phyloP scores from a whole-genome alignment of 2,329 filamentous ascomycete genomes.

The Dryadomyces sulphureus region DNA sequence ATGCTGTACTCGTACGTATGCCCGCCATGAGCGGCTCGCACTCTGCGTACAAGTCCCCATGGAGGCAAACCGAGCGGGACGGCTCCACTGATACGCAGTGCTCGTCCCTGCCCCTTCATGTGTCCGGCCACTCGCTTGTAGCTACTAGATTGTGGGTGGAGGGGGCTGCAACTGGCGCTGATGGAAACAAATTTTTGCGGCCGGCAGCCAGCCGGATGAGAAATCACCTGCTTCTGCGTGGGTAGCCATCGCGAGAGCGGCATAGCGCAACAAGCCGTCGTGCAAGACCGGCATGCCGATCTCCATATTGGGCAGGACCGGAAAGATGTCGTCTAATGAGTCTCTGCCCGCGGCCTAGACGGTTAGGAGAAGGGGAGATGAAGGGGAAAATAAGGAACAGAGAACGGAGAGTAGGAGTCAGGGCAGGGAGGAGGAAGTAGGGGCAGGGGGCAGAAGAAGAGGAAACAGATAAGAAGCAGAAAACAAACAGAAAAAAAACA shows the following conservation, averaged over 20 bases:
- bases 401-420: neutral
- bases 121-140: neutral
- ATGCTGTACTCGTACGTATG: neutral
- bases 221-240: slow-evolving; percentile 17
- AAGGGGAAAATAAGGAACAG: too few relatives aligned
- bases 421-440: neutral
- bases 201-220: slow-evolving; percentile 22
- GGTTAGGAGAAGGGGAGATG: neutral
- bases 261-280: slow-evolving; percentile 31
- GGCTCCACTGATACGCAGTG: neutral
- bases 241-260: slow-evolving; percentile 29
- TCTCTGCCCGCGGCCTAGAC: slow-evolving; percentile 35
- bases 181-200: slow-evolving; percentile 11
- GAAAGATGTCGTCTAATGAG: slow-evolving; percentile 15
- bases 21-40: too few relatives aligned
- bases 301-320: slow-evolving; percentile 7
- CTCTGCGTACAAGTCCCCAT: too few relatives aligned
- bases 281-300: slow-evolving; percentile 13
- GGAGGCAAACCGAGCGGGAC: neutral
- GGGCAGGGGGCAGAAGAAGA: too few relatives aligned
- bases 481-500: neutral
- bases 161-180: neutral
- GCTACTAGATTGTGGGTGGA: neutral
- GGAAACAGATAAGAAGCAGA: too few relatives aligned
- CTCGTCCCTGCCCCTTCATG: neutral